Base-by-base conservation (phyloP, 352 stramenopile species). In the Globisporangium echinulatum region DNA sequence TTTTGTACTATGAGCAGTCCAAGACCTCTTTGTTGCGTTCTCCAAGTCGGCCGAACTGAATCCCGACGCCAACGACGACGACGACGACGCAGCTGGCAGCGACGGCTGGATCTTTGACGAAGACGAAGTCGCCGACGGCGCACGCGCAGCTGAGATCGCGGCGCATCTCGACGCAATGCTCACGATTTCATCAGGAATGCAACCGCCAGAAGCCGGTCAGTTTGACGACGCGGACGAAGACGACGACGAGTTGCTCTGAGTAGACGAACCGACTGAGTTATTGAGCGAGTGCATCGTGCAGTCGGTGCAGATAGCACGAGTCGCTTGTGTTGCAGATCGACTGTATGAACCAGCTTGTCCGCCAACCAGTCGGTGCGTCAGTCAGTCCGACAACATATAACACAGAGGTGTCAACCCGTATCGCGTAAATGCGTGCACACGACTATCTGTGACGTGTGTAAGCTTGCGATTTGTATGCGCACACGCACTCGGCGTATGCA, bases 221-320 rank as follows among this genome's bases (percentile, higher is more conserved):
- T 93, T 93, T 67, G 84, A 93, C 58, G 84, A 93, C 43, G 84
- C 84, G 3, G 79, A 91, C 44, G 84, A 93, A 48, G 77, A 85
- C 54, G 82, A 85, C 54, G 82, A 48, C 7, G 33, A 15, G n/a
- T 54, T 64, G 43, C 57, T 62, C 49, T 46, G 44, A 63, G 37
- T 25, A 25, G 25, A 25, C 25, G 25, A 25, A 25, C 25, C 25
- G 25, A 25, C 25, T 25, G 25, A 25, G 25, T 25, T 25, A 25
- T 25, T 1, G 25, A 25, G 25, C 25, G 25, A 25, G 25, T 25
- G 25, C 25, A 25, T 25, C 25, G 25, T 25, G 25, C 1, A 44
- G 40, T 13, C 40, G 11, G 1, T 44, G 40, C 40, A 44, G 9
- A 50, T 33, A 33, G 46, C 46, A 49, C 42, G 42, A 46, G 42